Percentiles rank a stretch among this genome's conserved stretches.
phyloP scores from a whole-genome alignment of 257 asterid genomes.

The Fraxinus americana region DNA sequence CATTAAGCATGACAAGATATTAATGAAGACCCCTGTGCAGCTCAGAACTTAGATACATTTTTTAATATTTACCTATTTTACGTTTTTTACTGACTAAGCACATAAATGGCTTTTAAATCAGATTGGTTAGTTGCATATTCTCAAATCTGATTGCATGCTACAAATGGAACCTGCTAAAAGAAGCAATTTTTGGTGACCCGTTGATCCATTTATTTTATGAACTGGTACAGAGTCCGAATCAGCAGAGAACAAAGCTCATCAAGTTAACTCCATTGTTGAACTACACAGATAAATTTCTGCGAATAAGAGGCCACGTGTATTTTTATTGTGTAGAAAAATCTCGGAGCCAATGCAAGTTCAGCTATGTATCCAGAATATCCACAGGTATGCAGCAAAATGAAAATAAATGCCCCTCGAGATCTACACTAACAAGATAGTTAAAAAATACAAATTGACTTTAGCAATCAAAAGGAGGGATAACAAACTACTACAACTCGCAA shows the following conservation, averaged over 20 bases:
- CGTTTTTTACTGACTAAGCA: not conserved
- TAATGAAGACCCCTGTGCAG: not conserved
- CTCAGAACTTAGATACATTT: not conserved
- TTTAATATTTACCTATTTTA: not conserved
- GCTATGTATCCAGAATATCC: not conserved
- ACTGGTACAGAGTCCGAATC: not conserved
- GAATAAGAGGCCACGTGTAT: not conserved
- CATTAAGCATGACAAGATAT: not conserved
- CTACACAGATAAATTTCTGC: not conserved
- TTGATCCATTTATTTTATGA: not conserved
- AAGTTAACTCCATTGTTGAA: not conserved
- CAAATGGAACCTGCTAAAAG: not conserved
- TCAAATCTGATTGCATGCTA: not conserved
- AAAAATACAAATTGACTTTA: not conserved
- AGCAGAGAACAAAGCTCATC: not conserved
- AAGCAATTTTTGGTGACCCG: not conserved
- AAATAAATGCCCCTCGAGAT: not conserved
- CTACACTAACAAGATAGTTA: not conserved
- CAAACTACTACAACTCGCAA: constrained; percentile 11
- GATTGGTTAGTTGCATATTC: not conserved
- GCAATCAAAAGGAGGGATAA: constrained; percentile 3
- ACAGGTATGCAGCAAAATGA: not conserved
- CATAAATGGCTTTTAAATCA: not conserved
- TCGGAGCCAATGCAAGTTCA: not conserved
- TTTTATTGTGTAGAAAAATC: not conserved